Conservation (phyloP, 2,329 filamentous ascomycete species). For the Fusarium tricinctum region DNA sequence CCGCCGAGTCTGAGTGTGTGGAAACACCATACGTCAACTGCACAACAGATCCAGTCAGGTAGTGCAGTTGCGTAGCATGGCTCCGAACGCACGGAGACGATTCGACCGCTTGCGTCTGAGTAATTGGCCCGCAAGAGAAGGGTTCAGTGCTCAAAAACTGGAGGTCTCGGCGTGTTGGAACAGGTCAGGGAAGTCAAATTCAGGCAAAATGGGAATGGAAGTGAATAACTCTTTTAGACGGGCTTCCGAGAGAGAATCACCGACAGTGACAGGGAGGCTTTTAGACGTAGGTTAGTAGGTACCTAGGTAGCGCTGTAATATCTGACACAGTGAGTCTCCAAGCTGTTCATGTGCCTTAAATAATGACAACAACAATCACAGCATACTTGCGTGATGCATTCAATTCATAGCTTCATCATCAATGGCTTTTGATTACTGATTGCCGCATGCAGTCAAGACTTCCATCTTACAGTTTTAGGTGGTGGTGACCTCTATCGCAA, state of each 20-base stretch:
- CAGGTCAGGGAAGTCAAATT: conserved; percentile 1
- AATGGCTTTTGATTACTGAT: conserved; percentile 8
- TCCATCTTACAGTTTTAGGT: background rate
- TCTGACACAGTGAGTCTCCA: background rate
- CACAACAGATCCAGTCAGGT: conserved; percentile 35
- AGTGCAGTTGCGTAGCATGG: conserved; percentile 27
- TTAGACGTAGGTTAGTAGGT: background rate
- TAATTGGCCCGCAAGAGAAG: conserved; percentile 21
- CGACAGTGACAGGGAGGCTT: no score
- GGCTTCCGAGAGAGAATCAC: background rate
- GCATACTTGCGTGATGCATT: background rate
- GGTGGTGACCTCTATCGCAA: no score
- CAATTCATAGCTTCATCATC: conserved; percentile 8
- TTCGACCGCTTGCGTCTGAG: conserved; percentile 32
- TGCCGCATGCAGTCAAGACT: conserved; percentile 6
- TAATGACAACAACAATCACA: background rate
- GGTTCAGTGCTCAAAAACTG: conserved; percentile 10
- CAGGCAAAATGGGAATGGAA: conserved; percentile 16
- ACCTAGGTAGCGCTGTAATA: background rate
- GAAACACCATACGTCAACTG: conserved; percentile 43
- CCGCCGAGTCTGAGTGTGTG: conserved; percentile 29
- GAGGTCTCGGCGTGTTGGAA: conserved; percentile 17
- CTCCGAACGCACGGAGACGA: conserved; percentile 34
- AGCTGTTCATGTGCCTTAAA: background rate
- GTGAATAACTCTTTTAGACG: conserved; percentile 5